Evolutionary conservation across 2,329 filamentous ascomycete species (phyloP).

Genomic region (Penicillium glabrum): DNA sequence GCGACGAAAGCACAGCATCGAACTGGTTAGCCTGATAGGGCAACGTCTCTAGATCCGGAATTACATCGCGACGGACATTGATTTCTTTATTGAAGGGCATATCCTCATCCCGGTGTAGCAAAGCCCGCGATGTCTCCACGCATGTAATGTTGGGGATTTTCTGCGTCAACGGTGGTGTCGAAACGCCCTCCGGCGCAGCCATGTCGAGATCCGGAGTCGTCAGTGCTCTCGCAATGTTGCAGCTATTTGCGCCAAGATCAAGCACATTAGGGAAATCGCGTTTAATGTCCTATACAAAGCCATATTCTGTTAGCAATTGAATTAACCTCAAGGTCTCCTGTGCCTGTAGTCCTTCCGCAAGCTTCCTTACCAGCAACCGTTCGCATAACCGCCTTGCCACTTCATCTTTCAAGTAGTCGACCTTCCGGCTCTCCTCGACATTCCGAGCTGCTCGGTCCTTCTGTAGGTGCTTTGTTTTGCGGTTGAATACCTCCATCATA

Average conservation of each 20-base stretch:
- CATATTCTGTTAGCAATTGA: constrained; percentile 4
- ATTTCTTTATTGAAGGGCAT: constrained; percentile 69
- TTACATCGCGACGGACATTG: constrained; percentile 69
- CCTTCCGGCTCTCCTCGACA: constrained; percentile 69
- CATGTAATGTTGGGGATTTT: constrained; percentile 75
- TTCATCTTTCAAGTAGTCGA: constrained; percentile 93
- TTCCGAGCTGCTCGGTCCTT: constrained; percentile 80
- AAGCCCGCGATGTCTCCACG: constrained; percentile 73
- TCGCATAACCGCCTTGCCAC: constrained; percentile 83
- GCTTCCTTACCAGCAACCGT: constrained; percentile 67
- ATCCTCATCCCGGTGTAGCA: constrained; percentile 75
- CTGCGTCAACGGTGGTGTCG: constrained; percentile 59
- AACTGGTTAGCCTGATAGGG: constrained; percentile 77
- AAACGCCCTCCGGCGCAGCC: constrained; percentile 35
- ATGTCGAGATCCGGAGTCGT: constrained; percentile 67
- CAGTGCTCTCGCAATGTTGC: constrained; percentile 84
- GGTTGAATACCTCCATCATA: constrained; percentile 87
- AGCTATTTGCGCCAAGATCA: constrained; percentile 92
- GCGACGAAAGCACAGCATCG: constrained; percentile 83
- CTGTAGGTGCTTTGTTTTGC: constrained; percentile 82
- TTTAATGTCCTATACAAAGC: constrained; percentile 70
- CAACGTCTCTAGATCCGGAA: constrained; percentile 66
- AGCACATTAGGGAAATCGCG: constrained; percentile 80
- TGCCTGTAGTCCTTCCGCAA: neutral
- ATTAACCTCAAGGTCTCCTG: neutral